Evolutionary conservation across 2,329 filamentous ascomycete species (phyloP).

Genomic region (Delphinella strobiligena): DNA sequence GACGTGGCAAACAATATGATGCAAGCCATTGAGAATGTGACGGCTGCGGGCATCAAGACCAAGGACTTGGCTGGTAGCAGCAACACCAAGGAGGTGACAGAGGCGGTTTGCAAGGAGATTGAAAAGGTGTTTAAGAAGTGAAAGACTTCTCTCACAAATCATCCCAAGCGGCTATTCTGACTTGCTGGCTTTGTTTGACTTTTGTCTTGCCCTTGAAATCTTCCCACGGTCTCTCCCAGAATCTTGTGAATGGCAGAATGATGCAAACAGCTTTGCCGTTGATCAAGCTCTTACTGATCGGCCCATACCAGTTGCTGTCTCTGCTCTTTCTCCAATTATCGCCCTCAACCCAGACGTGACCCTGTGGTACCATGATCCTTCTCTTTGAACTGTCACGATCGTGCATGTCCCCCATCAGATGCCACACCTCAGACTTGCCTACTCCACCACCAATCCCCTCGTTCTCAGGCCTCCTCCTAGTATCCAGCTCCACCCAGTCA

Average conservation of each 20-base stretch:
- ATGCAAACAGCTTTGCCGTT: slow-evolving; percentile 63
- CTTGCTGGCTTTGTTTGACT: slow-evolving; percentile 20
- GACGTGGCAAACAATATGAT: slow-evolving; percentile 46
- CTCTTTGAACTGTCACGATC: slow-evolving; percentile 11
- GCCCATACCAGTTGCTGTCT: slow-evolving; percentile 87
- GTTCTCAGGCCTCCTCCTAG: slow-evolving; percentile 27
- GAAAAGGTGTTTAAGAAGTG: slow-evolving; percentile 27
- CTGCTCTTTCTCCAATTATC: slow-evolving; percentile 62
- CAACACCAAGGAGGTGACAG: slow-evolving; percentile 46
- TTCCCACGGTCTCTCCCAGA: slow-evolving; percentile 42
- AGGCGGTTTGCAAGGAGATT: slow-evolving; percentile 43
- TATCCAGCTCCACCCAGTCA: slow-evolving; percentile 56
- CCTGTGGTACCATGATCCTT: slow-evolving; percentile 55
- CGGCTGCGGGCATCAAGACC: slow-evolving; percentile 42
- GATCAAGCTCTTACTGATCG: slow-evolving; percentile 53
- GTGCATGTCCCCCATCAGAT: slow-evolving; percentile 4
- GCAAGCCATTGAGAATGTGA: slow-evolving; percentile 49
- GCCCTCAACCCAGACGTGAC: slow-evolving; percentile 92
- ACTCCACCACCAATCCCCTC: slow-evolving; percentile 22
- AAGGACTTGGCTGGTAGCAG: slow-evolving; percentile 47
- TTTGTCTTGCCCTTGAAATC: slow-evolving; percentile 36
- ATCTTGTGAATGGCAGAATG: slow-evolving; percentile 53
- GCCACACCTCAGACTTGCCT: slow-evolving; percentile 16
- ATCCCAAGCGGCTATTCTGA: slow-evolving; percentile 2
- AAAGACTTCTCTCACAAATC: too few relatives aligned